A percentile compares a stretch with the other conserved stretches of the same genome.
Conservation (phyloP, 495 filamentous ascomycete species). For the Xylaria grammica region DNA sequence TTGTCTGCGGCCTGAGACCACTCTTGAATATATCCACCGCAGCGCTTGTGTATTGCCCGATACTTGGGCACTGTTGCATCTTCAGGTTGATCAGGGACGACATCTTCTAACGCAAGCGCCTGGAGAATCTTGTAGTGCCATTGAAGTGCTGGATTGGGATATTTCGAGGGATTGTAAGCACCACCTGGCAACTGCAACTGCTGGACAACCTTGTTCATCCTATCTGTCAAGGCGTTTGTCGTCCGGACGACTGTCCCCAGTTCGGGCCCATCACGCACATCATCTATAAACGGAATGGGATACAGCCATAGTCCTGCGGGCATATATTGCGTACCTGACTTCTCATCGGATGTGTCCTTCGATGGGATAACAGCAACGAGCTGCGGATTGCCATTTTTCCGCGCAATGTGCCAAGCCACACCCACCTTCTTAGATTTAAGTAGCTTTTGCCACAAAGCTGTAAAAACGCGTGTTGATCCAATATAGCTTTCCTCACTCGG, state of each 20-base stretch:
- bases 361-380: slow-evolving; percentile 84
- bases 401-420: slow-evolving; percentile 86
- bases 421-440: slow-evolving; percentile 76
- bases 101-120: slow-evolving; percentile 89
- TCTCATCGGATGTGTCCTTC: slow-evolving; percentile 66
- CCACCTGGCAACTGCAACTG: slow-evolving; percentile 91
- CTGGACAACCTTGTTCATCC: slow-evolving; percentile 79
- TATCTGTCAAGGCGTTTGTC: slow-evolving; percentile 73
- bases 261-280: slow-evolving; percentile 76
- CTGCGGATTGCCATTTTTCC: slow-evolving; percentile 75
- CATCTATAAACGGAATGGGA: slow-evolving; percentile 88
- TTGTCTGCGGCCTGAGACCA: slow-evolving; percentile 64
- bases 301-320: slow-evolving; percentile 91
- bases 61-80: slow-evolving; percentile 88
- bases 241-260: slow-evolving; percentile 56
- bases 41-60: slow-evolving; percentile 79
- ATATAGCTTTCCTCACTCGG: slow-evolving; percentile 89
- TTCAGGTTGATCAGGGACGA: slow-evolving; percentile 76
- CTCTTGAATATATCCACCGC: slow-evolving; percentile 74
- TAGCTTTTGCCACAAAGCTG: slow-evolving; percentile 88
- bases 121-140: slow-evolving; percentile 98
- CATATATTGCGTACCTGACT: slow-evolving; percentile 64
- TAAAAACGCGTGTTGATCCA: slow-evolving; percentile 90
- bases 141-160: slow-evolving; percentile 93
- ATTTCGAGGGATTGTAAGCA: slow-evolving; percentile 79